These are phyloP conservation scores for Kluyveromyces nonfermentans DNA, from an alignment of 805 yeast genomes.

Conservation along the genomic window DNA sequence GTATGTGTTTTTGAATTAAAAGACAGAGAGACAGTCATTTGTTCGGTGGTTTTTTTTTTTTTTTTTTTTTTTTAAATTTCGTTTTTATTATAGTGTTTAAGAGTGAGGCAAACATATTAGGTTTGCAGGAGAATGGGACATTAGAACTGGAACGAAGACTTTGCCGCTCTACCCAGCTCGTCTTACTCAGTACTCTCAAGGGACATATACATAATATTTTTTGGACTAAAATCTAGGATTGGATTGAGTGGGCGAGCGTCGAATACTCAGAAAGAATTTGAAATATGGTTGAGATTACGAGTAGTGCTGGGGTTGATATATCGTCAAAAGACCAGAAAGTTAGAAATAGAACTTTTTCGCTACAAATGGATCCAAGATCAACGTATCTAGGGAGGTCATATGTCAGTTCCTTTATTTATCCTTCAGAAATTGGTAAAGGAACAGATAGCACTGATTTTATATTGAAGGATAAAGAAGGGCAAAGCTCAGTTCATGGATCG, in stretches of 20 bases:
- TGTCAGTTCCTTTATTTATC: constrained; percentile 20
- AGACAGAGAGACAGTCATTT: too few species aligned
- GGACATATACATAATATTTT: too few species aligned
- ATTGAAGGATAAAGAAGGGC: constrained; percentile 1
- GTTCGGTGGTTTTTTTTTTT: too few species aligned
- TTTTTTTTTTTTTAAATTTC: too few species aligned
- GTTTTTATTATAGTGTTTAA: too few species aligned
- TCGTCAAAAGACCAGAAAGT: not conserved
- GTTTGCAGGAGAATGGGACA: too few species aligned
- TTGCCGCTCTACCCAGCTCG: too few species aligned
- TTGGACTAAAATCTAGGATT: not conserved
- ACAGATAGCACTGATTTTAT: too few species aligned
- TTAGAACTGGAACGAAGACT: too few species aligned
- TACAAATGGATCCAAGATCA: constrained; percentile 1
- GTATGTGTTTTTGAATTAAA: too few species aligned
- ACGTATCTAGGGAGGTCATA: constrained; percentile 25
- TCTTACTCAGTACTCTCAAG: too few species aligned
- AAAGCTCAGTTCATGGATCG: constrained; percentile 19
- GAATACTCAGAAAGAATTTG: not conserved
- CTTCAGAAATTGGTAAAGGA: constrained; percentile 5
- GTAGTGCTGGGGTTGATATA: not conserved
- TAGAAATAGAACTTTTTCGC: constrained; percentile 4
- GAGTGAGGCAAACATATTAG: too few species aligned
- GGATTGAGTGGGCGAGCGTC: not conserved
- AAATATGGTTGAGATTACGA: not conserved